Evolutionary conservation across 352 stramenopile genomes (phyloP), one percentile per base, ranked within the genome.

Genomic region (Globisporangium yorkense): DNA sequence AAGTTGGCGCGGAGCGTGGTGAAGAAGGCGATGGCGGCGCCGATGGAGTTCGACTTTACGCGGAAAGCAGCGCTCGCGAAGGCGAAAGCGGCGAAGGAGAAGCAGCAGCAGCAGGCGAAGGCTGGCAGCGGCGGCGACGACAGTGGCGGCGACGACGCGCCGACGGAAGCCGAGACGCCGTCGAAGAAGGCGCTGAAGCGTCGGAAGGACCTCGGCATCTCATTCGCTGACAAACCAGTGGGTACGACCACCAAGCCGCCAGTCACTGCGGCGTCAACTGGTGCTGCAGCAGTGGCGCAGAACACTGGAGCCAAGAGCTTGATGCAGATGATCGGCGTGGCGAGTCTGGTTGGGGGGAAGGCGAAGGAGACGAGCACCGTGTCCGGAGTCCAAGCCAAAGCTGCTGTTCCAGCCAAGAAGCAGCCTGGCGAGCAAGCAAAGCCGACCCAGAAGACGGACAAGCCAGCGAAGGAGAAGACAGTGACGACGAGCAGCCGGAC

Each of bases 1-100:
- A 74, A 72, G 29, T 56, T 62, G 18, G 51, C 68, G 20, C 67
- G 70, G 49, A 64, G 43, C 44, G 59, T 60, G 21, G 47, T 68
- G 15, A 63, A 62, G 46, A 72, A 70, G 55, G 66, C 63, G 31
- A 65, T 59, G 40, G 59, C 48, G 0, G 49, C 41, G 35, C 57
- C 67, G 5, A 5, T 82, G 6, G 76, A 82, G 49, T 86, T 86
- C 20, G 68, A 86, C 29, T 86, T 86, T 40, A 72, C 73, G 10
- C 74, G 71, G 41, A 71, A 67, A 24, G 75, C 72, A 46, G 72
- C 68, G 18, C 71, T 66, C 37, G 65, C 65, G 31, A 66, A 75
- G 41, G 62, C 56, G 9, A 70, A 70, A 39, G 57, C 52, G n/a
- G 59, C 45, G 16, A 60, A 67, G 16, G 57, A 60, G 20, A 61